These are phyloP conservation scores for Lentinus brumalis DNA, from an alignment of 768 basidiomycete species.

Conservation along the genomic window DNA sequence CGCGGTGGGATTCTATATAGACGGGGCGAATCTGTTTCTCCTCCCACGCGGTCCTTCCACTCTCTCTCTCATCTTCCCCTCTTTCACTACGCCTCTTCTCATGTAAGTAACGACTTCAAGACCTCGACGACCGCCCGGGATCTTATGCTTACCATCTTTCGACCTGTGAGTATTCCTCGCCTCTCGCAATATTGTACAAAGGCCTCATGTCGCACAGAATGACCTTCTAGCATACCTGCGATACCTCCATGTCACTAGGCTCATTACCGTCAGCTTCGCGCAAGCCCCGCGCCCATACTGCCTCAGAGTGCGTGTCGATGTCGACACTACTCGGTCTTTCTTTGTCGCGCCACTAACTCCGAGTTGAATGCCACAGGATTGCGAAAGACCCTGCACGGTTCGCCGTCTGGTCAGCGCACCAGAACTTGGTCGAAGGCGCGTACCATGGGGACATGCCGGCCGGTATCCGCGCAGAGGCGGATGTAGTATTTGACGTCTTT, in stretches of 20 bases:
- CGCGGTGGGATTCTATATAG: constrained; percentile 5
- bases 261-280: not conserved
- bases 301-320: constrained; percentile 4
- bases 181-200: not conserved
- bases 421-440: constrained; percentile 52
- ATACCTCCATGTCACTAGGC: not conserved
- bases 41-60: constrained; percentile 6
- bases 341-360: not conserved
- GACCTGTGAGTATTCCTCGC: constrained; percentile 7
- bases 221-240: not conserved
- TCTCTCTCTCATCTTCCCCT: not conserved
- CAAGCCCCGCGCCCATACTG: not conserved
- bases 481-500: constrained; percentile 40
- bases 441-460: constrained; percentile 44
- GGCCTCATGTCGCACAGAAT: not conserved
- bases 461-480: constrained; percentile 38
- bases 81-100: not conserved
- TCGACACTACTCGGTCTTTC: not conserved
- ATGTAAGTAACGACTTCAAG: constrained; percentile 21
- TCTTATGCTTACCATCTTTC: constrained; percentile 1
- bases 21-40: not conserved
- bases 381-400: constrained; percentile 30
- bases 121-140: not conserved
- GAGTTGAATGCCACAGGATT: not conserved
- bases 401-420: constrained; percentile 53